Evolutionary conservation across 208 protist species (phyloP).

Genomic region (Paratrypanosoma confusum): DNA sequence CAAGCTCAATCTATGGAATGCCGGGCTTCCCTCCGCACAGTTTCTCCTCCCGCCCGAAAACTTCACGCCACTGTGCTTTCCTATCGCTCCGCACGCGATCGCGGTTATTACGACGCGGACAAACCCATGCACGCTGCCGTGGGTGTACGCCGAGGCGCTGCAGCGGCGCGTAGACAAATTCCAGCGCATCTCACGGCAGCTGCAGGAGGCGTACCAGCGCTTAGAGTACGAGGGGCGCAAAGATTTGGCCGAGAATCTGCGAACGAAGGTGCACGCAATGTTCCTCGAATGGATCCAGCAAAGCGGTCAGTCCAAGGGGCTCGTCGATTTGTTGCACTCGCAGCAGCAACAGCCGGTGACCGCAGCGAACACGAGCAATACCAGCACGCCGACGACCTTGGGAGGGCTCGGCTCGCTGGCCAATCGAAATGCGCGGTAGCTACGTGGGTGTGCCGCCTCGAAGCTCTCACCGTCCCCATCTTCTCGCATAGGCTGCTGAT

Average conservation of each 20-base stretch:
- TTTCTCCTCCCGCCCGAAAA: slow-evolving; percentile 69
- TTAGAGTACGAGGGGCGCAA: slow-evolving; percentile 57
- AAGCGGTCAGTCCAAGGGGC: slow-evolving; percentile 55
- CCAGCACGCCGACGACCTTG: no score
- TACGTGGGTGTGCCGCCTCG: no score
- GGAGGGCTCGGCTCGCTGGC: no score
- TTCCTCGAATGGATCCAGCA: slow-evolving; percentile 82
- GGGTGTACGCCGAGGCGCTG: slow-evolving; percentile 56
- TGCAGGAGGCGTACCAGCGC: slow-evolving; percentile 41
- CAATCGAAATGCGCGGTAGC: no score
- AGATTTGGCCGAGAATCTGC: slow-evolving; percentile 61
- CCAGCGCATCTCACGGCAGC: slow-evolving; percentile 60
- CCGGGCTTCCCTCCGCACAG: slow-evolving; percentile 45
- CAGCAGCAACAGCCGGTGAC: no score
- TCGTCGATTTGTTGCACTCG: slow-evolving; percentile 49
- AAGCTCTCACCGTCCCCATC: no score
- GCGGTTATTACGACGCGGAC: slow-evolving; percentile 48
- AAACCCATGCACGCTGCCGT: slow-evolving; percentile 68
- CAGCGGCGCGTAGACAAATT: slow-evolving; percentile 51
- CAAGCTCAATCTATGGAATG: slow-evolving; percentile 81
- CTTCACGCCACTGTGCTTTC: slow-evolving; percentile 72
- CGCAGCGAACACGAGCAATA: no score
- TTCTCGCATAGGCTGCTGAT: no score
- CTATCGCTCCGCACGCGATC: slow-evolving; percentile 37
- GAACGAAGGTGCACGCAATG: slow-evolving; percentile 53